A percentile compares a stretch with the other conserved stretches of the same genome.
Conservation (phyloP, 306 rosid species). For the Prunus dulcis region DNA sequence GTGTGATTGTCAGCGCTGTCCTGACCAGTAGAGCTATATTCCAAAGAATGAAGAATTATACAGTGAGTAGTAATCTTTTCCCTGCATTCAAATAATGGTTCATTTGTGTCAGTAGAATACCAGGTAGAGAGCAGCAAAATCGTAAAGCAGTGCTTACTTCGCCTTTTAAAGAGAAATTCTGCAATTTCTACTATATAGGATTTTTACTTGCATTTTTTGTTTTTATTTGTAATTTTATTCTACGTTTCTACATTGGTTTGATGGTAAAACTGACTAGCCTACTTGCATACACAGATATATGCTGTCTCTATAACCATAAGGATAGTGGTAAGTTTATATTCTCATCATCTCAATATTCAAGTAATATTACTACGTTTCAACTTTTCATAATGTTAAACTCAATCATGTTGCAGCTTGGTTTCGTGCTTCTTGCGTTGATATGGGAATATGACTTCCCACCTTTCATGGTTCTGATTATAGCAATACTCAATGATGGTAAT, state of each 20-base stretch:
- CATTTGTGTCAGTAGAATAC: not conserved
- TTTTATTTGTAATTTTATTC: not conserved
- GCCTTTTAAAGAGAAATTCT: too few species aligned
- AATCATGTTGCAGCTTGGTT: constrained; percentile 72
- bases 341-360: constrained; percentile 15
- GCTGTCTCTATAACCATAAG: constrained; percentile 90
- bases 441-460: constrained; percentile 95
- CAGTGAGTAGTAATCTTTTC: constrained; percentile 50
- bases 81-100: constrained; percentile 15
- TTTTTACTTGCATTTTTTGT: not conserved
- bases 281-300: constrained; percentile 54
- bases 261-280: constrained; percentile 14
- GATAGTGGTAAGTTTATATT: constrained; percentile 64
- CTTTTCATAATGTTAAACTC: constrained; percentile 19
- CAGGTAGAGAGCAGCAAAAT: too few species aligned
- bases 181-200: not conserved
- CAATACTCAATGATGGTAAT: constrained; percentile 88
- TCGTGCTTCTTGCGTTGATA: constrained; percentile 73
- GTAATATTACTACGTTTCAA: constrained; percentile 6
- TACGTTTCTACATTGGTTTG: constrained; percentile 3
- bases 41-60: constrained; percentile 91
- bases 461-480: constrained; percentile 85
- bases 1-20: constrained; percentile 77
- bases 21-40: constrained; percentile 85
- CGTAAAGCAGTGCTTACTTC: too few species aligned